Evolutionary conservation across 148 eudicot genomes (phyloP).

Genomic region (Vaccinium macrocarpon): DNA sequence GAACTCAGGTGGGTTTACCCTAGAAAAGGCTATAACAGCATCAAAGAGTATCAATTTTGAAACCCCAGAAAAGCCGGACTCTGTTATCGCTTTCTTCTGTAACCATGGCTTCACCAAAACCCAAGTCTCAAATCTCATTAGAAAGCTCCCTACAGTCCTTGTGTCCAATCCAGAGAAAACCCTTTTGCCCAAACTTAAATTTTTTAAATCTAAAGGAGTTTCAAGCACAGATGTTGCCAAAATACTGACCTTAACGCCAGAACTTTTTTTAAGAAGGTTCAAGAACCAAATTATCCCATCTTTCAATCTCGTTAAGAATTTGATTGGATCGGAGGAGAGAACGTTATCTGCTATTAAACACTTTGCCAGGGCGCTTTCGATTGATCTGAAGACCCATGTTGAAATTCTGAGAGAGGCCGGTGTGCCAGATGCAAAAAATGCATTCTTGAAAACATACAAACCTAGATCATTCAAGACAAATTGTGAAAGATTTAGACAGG

Average conservation of each 20-base stretch:
- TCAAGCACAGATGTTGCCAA: too few species aligned
- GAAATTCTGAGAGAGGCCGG: neutral
- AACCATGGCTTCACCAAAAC: conserved; percentile 13
- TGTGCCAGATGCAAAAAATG: neutral
- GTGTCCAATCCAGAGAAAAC: conserved; percentile 1
- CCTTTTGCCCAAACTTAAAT: conserved; percentile 19
- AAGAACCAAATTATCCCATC: neutral
- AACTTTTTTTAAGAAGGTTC: neutral
- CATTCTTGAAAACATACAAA: neutral
- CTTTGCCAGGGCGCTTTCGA: neutral
- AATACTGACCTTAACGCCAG: neutral
- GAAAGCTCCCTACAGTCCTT: neutral
- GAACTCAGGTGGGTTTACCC: conserved; percentile 8
- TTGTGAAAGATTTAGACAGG: conserved; percentile 3
- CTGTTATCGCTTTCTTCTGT: neutral
- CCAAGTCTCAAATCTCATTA: conserved; percentile 5
- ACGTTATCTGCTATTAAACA: neutral
- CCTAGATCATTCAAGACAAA: neutral
- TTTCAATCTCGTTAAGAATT: neutral
- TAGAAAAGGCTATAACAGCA: neutral
- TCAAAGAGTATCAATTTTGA: neutral
- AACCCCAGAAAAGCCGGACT: neutral
- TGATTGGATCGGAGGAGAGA: neutral
- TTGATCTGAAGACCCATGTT: neutral
- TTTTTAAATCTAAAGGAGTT: neutral